Evolutionary conservation across 257 asterid genomes (phyloP), one percentile per base, ranked within the genome.

Genomic region (Solanum sparsipilum): DNA sequence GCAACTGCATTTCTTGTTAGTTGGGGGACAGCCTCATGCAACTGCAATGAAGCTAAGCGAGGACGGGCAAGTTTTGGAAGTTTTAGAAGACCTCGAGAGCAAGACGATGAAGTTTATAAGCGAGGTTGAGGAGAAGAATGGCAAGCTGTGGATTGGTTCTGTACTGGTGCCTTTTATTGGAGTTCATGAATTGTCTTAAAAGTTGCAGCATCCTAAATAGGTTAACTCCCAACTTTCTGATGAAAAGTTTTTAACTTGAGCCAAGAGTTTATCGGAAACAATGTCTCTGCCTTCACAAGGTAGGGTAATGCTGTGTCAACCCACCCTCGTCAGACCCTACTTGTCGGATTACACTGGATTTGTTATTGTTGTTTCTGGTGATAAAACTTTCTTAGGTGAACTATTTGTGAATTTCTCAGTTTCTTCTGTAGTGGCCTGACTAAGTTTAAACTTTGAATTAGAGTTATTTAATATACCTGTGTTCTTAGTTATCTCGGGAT

Each of bases 121-220:
- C 81, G 98, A 95, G 88, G 94, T 92, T 7, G 98, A 95, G 91
- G 97, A 94, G 92, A 92, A 88, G 86, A 32, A 94, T 48, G 97
- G 96, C 84, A 93, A 91, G 87, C 91, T 95, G 34, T 94, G 98
- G 96, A 85, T 94, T 82, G 96, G 90, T 25, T 95, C 97, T 75
- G 98, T 93, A 6, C 27, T 94, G 88, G 90, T 91, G 91, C 93
- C 98, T 86, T 93, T 90, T n/a, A 29, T 93, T 25, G 98, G 96
- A 78, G 70, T 93, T 36, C 86, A 93, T 85, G 86, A 68, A 75
- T 84, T 93, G 90, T 46, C 87, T 34, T 87, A 65, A 71, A 46
- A 36, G 73, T 23, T 21, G 29, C 76, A n/a, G 87, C 4, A 7
- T 6, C 36, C 63, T 44, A 25, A 44, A 81, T 16, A 46, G 67